A percentile compares a stretch with the other conserved stretches of the same genome.
Evolutionary conservation across 805 yeast species (phyloP).

Genomic region (Priceomyces castillae): DNA sequence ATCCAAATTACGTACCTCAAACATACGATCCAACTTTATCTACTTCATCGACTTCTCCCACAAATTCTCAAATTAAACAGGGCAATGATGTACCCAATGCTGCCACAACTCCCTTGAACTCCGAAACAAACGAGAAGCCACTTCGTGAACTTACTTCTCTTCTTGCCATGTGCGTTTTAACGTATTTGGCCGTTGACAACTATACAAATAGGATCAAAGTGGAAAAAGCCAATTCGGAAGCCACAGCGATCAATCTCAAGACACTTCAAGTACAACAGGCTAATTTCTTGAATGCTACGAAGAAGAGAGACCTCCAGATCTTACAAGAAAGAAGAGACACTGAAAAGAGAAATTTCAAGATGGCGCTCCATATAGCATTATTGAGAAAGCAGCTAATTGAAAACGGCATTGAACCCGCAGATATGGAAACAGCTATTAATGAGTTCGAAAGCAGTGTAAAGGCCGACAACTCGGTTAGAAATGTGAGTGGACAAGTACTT

Average conservation of each 20-base stretch:
- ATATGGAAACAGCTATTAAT: slow-evolving; percentile 49
- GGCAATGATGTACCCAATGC: neutral
- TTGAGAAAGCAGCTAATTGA: slow-evolving; percentile 59
- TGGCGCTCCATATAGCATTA: slow-evolving; percentile 67
- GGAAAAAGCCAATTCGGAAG: slow-evolving; percentile 33
- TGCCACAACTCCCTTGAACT: neutral
- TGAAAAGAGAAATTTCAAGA: slow-evolving; percentile 50
- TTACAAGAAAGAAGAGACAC: slow-evolving; percentile 49
- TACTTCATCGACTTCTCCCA: neutral
- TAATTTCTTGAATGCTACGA: slow-evolving; percentile 48
- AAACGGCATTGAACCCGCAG: slow-evolving; percentile 55
- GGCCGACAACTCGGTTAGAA: slow-evolving; percentile 53
- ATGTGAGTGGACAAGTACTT: slow-evolving; percentile 51
- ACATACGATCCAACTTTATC: slow-evolving; percentile 7
- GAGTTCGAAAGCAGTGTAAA: slow-evolving; percentile 60
- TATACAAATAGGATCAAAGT: slow-evolving; percentile 40
- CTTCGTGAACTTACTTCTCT: slow-evolving; percentile 41
- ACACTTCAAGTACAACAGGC: slow-evolving; percentile 44
- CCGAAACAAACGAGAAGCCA: slow-evolving; percentile 2
- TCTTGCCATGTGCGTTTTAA: slow-evolving; percentile 41
- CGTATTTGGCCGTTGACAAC: slow-evolving; percentile 52
- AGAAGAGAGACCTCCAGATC: slow-evolving; percentile 51
- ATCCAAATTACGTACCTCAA: slow-evolving; percentile 20
- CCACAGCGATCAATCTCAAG: slow-evolving; percentile 36
- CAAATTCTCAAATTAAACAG: neutral